Base-by-base conservation (phyloP, 257 asterid species). In the Knoxia roxburghii region DNA sequence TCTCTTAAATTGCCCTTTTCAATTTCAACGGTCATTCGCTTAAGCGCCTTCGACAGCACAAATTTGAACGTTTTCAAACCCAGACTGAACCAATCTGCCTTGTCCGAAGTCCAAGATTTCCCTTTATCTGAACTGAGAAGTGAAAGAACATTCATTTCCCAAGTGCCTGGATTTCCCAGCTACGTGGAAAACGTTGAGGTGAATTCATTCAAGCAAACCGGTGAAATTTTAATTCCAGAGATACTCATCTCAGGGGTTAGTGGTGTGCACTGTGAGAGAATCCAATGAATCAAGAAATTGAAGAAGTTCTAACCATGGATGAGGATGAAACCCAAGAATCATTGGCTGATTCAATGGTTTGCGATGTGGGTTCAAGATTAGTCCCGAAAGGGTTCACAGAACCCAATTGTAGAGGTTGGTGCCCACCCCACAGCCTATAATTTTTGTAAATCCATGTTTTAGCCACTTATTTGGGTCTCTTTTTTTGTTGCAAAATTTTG, bases 321-420 rank as follows among this genome's bases (percentile, higher is more conserved):
- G 96, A 86, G 80, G 89, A 82, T 56, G 86, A 69, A 71, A 49
- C 15, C 21, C 75, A 68, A 24, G 88, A 81, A 53, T 75, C 87
- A 12, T 78, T 83, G 65, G 82, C 86, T 56, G 95, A 89, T 75
- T 75, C 81, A 7, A 90, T 90, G 96, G 80, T 88, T 64, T 90
- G 96, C 58, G 91, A 85, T 73, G 70, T 84, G 46, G 84, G 85
- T 64, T 86, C 97, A 13, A 80, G 71, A 67, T 63, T 94, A 23
- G 83, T 90, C 60, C 84, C 77, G 0, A 75, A 57, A 52, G 99
- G 99, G 45, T 81, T 88, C 73, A 37, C 72, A 3, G 78, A 54
- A 66, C 75, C 87, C 63, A 70, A 54, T 65, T 82, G 86, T 70
- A 37, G 81, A 74, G 96, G 99, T 94, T 63, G 55, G 84, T 66